Percentiles rank a stretch among this genome's conserved stretches.
Conservation (phyloP, 805 yeast genomes). For the Pichia eremophila region DNA sequence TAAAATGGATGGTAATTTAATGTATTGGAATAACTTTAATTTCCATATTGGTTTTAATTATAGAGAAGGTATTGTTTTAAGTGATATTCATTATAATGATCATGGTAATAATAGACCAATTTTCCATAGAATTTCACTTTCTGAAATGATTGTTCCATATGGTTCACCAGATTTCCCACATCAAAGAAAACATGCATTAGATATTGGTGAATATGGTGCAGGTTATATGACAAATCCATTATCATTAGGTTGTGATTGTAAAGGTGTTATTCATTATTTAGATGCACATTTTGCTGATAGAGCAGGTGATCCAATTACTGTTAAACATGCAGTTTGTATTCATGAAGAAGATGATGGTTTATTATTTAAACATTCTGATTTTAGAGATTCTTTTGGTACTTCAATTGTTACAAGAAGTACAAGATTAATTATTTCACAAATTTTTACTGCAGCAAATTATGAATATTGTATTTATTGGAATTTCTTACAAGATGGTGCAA, state of each 20-base stretch:
- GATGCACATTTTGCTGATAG: constrained; percentile 69
- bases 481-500: constrained; percentile 76
- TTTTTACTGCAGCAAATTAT: constrained; percentile 80
- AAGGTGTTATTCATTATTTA: constrained; percentile 75
- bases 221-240: constrained; percentile 79
- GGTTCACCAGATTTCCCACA: constrained; percentile 75
- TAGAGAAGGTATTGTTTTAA: constrained; percentile 75
- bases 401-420: constrained; percentile 69
- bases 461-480: constrained; percentile 81
- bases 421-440: constrained; percentile 64
- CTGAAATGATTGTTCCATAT: constrained; percentile 82
- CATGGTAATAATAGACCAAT: constrained; percentile 65
- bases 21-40: constrained; percentile 71
- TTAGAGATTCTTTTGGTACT: constrained; percentile 70
- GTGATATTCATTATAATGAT: constrained; percentile 66
- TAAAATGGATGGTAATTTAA: constrained; percentile 56
- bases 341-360: constrained; percentile 84
- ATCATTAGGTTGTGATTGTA: constrained; percentile 75
- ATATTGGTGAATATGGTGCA: constrained; percentile 83
- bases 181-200: constrained; percentile 79
- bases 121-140: constrained; percentile 68
- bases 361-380: constrained; percentile 74
- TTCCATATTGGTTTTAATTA: constrained; percentile 79
- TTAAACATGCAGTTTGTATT: constrained; percentile 72
- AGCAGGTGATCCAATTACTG: constrained; percentile 58